These are phyloP conservation scores for Nemania serpens DNA, from an alignment of 2,329 filamentous ascomycete species.

Conservation along the genomic window DNA sequence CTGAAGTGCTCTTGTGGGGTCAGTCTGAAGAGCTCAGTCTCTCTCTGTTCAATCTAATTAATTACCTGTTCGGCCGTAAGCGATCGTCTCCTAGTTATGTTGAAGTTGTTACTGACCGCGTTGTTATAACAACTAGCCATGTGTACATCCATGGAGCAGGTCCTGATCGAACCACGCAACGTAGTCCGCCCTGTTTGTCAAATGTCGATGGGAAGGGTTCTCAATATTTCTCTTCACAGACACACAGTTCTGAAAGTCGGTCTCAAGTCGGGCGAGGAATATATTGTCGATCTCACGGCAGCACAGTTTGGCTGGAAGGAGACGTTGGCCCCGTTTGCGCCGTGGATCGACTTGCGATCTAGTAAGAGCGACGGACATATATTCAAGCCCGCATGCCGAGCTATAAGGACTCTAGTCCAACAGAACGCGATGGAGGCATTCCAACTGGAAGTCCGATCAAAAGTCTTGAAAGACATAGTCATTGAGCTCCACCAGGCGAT, in stretches of 20 bases:
- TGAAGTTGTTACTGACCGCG: neutral
- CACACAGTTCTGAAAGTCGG: slow-evolving; percentile 19
- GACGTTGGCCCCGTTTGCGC: slow-evolving; percentile 16
- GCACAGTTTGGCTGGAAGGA: slow-evolving; percentile 26
- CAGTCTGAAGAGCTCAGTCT: slow-evolving; percentile 10
- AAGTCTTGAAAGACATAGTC: neutral
- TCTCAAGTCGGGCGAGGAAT: slow-evolving; percentile 15
- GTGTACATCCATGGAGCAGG: slow-evolving; percentile 12
- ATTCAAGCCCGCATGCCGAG: neutral
- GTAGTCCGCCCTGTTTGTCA: slow-evolving; percentile 17
- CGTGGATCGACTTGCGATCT: slow-evolving; percentile 11
- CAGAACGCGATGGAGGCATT: neutral
- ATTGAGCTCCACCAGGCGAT: neutral
- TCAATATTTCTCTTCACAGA: neutral
- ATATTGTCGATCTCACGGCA: slow-evolving; percentile 18
- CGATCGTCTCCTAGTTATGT: neutral
- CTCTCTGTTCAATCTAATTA: slow-evolving; percentile 6
- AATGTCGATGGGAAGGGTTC: neutral
- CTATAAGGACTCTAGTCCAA: neutral
- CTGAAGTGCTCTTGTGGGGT: slow-evolving; percentile 13
- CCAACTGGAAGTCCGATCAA: neutral
- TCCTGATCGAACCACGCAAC: slow-evolving; percentile 1
- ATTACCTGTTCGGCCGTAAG: slow-evolving; percentile 18
- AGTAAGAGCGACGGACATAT: neutral
- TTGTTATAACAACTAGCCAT: neutral